Conservation (phyloP, 2,329 filamentous ascomycete species). For the Fusarium sp. region DNA sequence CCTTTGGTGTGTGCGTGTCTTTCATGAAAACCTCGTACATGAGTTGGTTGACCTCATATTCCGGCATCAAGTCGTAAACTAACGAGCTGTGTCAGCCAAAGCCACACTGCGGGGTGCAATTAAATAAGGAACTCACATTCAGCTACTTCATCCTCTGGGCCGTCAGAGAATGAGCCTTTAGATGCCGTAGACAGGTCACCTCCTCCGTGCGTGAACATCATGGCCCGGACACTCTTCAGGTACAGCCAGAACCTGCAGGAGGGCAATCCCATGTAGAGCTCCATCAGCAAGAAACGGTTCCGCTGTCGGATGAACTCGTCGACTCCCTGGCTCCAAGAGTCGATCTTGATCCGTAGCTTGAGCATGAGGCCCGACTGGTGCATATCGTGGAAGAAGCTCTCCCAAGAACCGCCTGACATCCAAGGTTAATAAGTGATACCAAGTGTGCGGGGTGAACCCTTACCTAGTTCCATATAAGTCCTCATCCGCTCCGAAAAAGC, state of each 20-base stretch:
- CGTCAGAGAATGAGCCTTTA: not conserved
- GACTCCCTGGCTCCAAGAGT: slow-evolving; percentile 18
- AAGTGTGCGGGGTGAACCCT: too few species aligned
- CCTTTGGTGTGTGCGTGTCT: too few species aligned
- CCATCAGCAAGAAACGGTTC: slow-evolving; percentile 2
- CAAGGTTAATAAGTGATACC: not conserved
- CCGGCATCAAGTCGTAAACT: not conserved
- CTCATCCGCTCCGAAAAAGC: not conserved
- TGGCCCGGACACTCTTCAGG: not conserved
- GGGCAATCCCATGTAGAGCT: slow-evolving; percentile 3
- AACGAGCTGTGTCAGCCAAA: not conserved
- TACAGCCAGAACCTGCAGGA: slow-evolving; percentile 10
- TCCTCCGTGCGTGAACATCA: not conserved
- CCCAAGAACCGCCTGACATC: not conserved
- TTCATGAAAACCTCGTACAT: not conserved
- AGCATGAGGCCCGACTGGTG: slow-evolving; percentile 6
- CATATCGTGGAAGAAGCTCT: not conserved
- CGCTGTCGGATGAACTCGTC: slow-evolving; percentile 1
- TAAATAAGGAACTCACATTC: not conserved
- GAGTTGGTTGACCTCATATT: not conserved
- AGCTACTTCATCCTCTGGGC: not conserved
- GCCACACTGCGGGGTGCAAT: not conserved
- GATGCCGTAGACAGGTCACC: not conserved
- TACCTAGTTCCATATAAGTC: slow-evolving; percentile 9
- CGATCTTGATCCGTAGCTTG: slow-evolving; percentile 17